Conservation (phyloP, 208 protist genomes). For the Trypanosoma platydactyli region DNA sequence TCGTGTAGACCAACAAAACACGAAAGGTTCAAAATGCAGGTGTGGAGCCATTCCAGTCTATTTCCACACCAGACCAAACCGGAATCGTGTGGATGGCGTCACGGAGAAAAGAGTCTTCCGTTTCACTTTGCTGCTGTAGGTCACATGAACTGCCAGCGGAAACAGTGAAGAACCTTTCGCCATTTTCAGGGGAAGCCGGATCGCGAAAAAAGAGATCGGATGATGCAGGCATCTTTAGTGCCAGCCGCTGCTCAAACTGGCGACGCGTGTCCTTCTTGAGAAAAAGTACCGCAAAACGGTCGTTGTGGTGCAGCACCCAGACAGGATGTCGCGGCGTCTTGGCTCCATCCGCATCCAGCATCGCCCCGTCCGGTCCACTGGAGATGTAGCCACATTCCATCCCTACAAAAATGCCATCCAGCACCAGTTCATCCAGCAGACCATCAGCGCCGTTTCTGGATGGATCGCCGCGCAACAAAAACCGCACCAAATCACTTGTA, state of each 20-base stretch:
- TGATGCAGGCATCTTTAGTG: constrained; percentile 39
- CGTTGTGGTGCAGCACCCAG: constrained; percentile 72
- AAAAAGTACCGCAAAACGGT: constrained; percentile 70
- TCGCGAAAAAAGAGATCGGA: constrained; percentile 78
- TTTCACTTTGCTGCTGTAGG: constrained; percentile 12
- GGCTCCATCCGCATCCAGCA: constrained; percentile 8
- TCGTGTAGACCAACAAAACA: constrained; percentile 25
- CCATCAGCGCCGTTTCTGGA: constrained; percentile 8
- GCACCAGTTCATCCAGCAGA: constrained; percentile 7
- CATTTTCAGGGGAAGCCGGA: constrained; percentile 41
- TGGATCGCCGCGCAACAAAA: constrained; percentile 30
- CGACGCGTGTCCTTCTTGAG: constrained; percentile 66
- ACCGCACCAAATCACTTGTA: constrained; percentile 46
- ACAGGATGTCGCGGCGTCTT: constrained; percentile 53
- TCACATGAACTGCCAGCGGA: constrained; percentile 27
- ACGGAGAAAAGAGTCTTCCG: constrained; percentile 42
- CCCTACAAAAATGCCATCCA: neutral
- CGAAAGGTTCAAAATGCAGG: constrained; percentile 30
- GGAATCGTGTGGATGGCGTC: constrained; percentile 51
- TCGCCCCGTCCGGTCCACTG: constrained; percentile 1
- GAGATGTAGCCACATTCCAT: constrained; percentile 19
- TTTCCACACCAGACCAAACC: constrained; percentile 42
- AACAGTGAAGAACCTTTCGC: constrained; percentile 53
- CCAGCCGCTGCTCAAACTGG: constrained; percentile 52
- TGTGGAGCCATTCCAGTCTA: constrained; percentile 70